Evolutionary conservation across 768 basidiomycete species (phyloP), one percentile per base, ranked within the genome.

Genomic region (Pulveroboletus sp.): DNA sequence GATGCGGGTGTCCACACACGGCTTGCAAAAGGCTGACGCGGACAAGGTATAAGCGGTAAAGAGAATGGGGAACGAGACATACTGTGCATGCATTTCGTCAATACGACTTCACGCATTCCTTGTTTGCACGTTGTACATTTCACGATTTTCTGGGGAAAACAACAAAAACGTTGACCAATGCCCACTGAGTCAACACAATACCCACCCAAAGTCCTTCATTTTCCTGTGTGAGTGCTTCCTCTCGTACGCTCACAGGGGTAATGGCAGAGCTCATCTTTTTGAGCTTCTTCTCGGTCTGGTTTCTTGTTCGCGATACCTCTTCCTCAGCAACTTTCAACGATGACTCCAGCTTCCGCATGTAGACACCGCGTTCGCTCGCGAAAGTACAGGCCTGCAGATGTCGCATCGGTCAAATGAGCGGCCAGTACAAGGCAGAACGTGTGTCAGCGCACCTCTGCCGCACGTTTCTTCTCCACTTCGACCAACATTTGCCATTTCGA

Each of bases 21-120:
- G 65, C 68, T 82, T 86, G 69, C 89, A 91, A 70, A 94, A 94
- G 1, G 91, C 92, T 93, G 56, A 9, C 33, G 47, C 7, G 14
- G 15, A 24, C 14, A 17, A 27, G 14, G 30, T 51, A 5, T 7
- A 3, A 18, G 8, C n/a, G 15, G 2, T 9, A 5, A 27, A 28
- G 8, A 21, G 10, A 15, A 17, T 43, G 21, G 3, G 41, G 21
- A 30, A 14, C 37, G 8, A 9, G 18, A 81, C 90, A 56, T 64
- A 93, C 92, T 89, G 65, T 95, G 93, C 80, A 88, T 84, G 74
- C 93, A 95, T 65, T 91, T 93, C 31, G 82, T 86, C 53, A 95
- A 78, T 35, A 92, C 80, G 5, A 86, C 85, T 42, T 82, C 80
- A 17, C 92, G 84, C 71, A 93, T 83, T 51, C 81, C 76, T 49